Evolutionary conservation across 352 stramenopile species (phyloP), one percentile per base, ranked within the genome.

Genomic region (Phytophthora pluvialis): DNA sequence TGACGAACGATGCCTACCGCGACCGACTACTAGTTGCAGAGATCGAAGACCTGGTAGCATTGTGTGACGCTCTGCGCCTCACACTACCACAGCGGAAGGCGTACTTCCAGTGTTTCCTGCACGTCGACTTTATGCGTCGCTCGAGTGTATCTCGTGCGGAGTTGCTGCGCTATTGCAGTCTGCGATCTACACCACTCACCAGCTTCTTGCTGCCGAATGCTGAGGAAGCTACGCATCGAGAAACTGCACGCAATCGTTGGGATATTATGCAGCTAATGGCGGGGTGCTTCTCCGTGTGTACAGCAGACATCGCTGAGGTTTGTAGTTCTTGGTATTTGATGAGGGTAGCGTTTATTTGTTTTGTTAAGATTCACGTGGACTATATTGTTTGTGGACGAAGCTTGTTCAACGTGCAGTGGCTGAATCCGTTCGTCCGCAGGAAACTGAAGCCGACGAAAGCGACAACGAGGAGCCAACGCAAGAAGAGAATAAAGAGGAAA

Each of bases 1-100:
- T 83, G n/a, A 75, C 78, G n/a, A 86, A 88, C 38, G 82, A 91
- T 55, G 67, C 67, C 33, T 90, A 91, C 35, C 82, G 82, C 28
- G 82, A 91, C 32, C 77, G 83, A 3, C 50, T 91, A 35, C 72
- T 89, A 9, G 83, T 61, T 25, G 29, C 50, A 3, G 83, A 91
- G 73, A 91, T 91, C 44, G 64, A 68, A 12, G 78, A 89, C 29
- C 72, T 89, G 15, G 80, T 88, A 9, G 70, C 75, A 10, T 66
- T 91, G 15, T 77, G 78, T 26, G 77, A 88, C 9, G 82, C 82
- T 10, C 60, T 91, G 25, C 55, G 56, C 18, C 51, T 91, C n/a
- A 74, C 80, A 9, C 55, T 87, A 10, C 28, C 70, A 4, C 82
- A 91, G 49, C 78, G 75, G 10, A 84, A 88, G 49, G 70, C 77